Percentiles rank a stretch among this genome's conserved stretches.
Conservation (phyloP, 371 early-diverging fungal genomes). For the Batrachochytrium dendrobatidis region DNA sequence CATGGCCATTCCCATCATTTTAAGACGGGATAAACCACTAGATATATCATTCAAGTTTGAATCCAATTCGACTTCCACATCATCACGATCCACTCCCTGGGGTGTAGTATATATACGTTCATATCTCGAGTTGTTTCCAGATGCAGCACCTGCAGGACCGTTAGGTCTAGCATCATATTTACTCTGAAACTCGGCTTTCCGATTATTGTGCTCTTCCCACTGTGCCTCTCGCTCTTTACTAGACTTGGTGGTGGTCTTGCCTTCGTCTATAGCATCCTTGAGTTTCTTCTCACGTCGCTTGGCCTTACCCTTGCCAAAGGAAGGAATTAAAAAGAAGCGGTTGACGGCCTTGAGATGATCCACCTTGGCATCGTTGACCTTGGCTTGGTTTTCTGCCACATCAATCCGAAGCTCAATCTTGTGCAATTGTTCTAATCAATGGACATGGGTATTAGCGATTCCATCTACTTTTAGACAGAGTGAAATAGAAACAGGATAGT, state of each 20-base stretch:
- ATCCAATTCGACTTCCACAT: constrained; percentile 75
- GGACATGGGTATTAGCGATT: background rate
- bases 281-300: constrained; percentile 47
- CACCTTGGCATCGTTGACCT: constrained; percentile 63
- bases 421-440: constrained; percentile 55
- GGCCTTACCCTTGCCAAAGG: constrained; percentile 46
- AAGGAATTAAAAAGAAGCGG: constrained; percentile 68
- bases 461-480: background rate
- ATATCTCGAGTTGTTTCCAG: background rate
- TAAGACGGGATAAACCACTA: constrained; percentile 53
- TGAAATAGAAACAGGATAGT: too few relatives aligned
- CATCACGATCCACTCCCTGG: constrained; percentile 35
- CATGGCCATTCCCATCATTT: constrained; percentile 68
- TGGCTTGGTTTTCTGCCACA: constrained; percentile 61
- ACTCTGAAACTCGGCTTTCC: constrained; percentile 9
- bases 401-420: constrained; percentile 67
- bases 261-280: constrained; percentile 28
- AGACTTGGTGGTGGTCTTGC: constrained; percentile 29
- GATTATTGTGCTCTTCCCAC: constrained; percentile 32
- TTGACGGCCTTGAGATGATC: constrained; percentile 69
- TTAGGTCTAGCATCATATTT: background rate
- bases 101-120: constrained; percentile 32
- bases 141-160: background rate
- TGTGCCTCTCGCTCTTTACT: constrained; percentile 41
- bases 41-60: constrained; percentile 63